Base-by-base conservation (phyloP, 192 early-diverging fungal genomes). In the Gaertneriomyces sp. region DNA sequence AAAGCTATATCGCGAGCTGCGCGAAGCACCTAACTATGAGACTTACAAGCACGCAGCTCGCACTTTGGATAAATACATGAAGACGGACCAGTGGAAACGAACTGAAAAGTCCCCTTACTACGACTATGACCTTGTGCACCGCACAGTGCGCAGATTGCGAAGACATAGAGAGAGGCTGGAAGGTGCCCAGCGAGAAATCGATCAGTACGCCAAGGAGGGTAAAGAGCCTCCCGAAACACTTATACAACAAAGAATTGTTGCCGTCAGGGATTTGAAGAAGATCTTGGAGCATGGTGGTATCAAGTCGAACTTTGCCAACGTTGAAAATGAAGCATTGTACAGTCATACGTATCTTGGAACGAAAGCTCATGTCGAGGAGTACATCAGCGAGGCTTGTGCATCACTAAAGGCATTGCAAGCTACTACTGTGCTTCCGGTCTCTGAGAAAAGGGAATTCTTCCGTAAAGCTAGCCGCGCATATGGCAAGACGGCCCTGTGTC, bases 321-420 rank as follows among this genome's bases (percentile, higher is more conserved):
- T 91, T 39, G 90, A 91, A 53, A 91, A 89, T 73, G 75, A 80
- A 65, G 74, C 76, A 7, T 75, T 93, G 20, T 93, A 92, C 70
- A 81, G 83, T 44, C 77, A 85, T 17, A 84, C 85, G 14, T 90
- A 89, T 70, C 70, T 82, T 50, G 91, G 90, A 38, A 91, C 91
- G 38, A 91, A 90, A 61, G 63, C 74, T 7, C 71, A 87, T 1
- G 79, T 93, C 14, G 86, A 92, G 47, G 72, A 79, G 20, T 92
- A 85, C 70, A 74, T 86, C 5, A 71, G 84, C 25, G 87, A 92
- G 78, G 80, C 79, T 6, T 61, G 69, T 38, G n/a, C 25, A n/a
- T 56, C 60, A 5, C 53, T 82, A 11, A 47, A 73, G 38, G 55
- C 16, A 53, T 38, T 82, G 17, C 66, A 66, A 3, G 61, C 67